Conservation (phyloP, 345 rosid species). For the Brassica napus region DNA sequence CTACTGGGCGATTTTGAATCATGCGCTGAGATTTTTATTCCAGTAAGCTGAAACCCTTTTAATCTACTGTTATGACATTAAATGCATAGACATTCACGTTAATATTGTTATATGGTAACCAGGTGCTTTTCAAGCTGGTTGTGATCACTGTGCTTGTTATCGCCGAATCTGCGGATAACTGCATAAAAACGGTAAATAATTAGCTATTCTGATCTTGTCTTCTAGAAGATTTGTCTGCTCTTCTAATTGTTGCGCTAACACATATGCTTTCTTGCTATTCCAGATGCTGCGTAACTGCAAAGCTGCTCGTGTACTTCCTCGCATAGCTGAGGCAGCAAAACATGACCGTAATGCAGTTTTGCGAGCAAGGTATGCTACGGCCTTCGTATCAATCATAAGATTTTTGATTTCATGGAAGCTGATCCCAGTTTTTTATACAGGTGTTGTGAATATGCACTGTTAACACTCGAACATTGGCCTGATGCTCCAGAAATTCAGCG, state of each 20-base stretch:
- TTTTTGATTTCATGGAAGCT: conserved; percentile 22
- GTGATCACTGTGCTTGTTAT: conserved; percentile 99
- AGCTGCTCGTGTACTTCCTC: conserved; percentile 89
- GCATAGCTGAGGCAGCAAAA: conserved; percentile 88
- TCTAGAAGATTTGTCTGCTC: conserved; percentile 10
- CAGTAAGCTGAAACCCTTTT: conserved; percentile 56
- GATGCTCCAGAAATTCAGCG: conserved; percentile 97
- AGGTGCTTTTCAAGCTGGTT: conserved; percentile 99
- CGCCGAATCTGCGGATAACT: conserved; percentile 98
- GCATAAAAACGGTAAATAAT: conserved; percentile 83
- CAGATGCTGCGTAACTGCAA: conserved; percentile 98
- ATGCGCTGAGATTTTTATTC: conserved; percentile 92
- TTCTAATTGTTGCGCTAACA: conserved; percentile 35
- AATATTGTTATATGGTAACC: conserved; percentile 52
- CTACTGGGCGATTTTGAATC: conserved; percentile 96
- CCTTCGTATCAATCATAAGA: conserved; percentile 10
- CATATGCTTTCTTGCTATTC: conserved; percentile 39
- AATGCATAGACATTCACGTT: conserved; percentile 31
- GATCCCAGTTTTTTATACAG: conserved; percentile 45
- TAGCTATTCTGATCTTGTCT: conserved; percentile 7
- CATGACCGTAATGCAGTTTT: conserved; percentile 85
- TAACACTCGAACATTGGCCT: conserved; percentile 94
- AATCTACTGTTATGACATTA: conserved; percentile 16
- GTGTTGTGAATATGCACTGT: conserved; percentile 95
- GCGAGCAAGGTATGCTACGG: conserved; percentile 73